Evolutionary conservation across 2,329 filamentous ascomycete species (phyloP).

Genomic region (Aspergillus niger): DNA sequence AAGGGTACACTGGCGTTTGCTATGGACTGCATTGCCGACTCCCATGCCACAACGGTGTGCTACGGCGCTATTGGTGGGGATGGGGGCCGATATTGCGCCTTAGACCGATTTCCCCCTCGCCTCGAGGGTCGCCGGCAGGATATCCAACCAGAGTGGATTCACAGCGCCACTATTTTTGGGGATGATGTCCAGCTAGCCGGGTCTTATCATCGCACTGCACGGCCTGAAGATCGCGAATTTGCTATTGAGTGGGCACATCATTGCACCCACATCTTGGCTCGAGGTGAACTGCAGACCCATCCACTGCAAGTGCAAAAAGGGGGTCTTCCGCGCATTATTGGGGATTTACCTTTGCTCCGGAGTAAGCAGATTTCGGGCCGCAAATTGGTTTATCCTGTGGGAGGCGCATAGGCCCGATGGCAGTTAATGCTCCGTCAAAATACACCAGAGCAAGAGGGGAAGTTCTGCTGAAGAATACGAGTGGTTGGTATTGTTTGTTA

Average conservation of each 20-base stretch:
- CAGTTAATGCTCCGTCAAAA: no score
- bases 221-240: not conserved
- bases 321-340: not conserved
- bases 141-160: no score
- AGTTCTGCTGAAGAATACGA: no score
- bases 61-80: not conserved
- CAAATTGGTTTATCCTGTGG: not conserved
- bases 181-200: no score
- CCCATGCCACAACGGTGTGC: constrained; percentile 1
- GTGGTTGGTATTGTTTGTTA: no score
- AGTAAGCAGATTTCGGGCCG: not conserved
- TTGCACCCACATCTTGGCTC: not conserved
- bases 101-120: not conserved
- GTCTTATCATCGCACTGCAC: not conserved
- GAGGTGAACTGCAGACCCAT: not conserved
- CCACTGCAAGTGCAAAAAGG: not conserved
- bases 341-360: not conserved
- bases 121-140: no score
- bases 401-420: no score
- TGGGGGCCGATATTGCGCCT: constrained; percentile 6
- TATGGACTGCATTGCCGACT: constrained; percentile 1
- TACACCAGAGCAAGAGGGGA: no score
- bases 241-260: not conserved
- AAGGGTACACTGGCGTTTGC: not conserved
- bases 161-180: no score